Evolutionary conservation across 768 basidiomycete species (phyloP), one percentile per base, ranked within the genome.

Genomic region (Leccinum barrowsii): DNA sequence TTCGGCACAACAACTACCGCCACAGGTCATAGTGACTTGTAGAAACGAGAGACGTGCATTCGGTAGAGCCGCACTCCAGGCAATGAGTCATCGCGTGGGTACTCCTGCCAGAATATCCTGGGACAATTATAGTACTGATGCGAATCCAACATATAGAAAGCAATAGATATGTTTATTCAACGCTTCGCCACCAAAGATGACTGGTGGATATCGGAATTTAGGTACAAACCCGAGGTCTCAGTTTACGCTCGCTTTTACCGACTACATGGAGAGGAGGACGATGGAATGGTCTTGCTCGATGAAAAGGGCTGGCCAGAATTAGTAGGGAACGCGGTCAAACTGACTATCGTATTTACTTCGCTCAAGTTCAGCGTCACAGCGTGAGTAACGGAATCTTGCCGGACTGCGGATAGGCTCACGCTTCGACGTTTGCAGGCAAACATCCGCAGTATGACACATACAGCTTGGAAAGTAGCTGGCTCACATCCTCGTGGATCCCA

Each of bases 161-260:
- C 57, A 28, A 62, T 63, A 37, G 71, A 72, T 21, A 17, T 73
- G 24, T 72, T 72, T 56, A 67, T 72, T 4, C 73, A 72, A 34
- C 73, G 71, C 22, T 72, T 72, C 37, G 70, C 71, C 21, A 72
- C 72, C 51, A 72, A 72, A 46, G 71, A 72, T 50, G 71, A 72
- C 22, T 72, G 71, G 71, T 72, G 72, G 72, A 67, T 72, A 70
- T 74, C 71, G 37, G 71, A 72, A 50, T 69, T 55, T 54, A 65
- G 57, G 59, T 72, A 72, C 26, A 72, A 73, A 53, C 71, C 71
- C 5, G 72, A 72, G 48, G 71, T 72, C 30, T 59, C 72, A n/a
- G 68, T 72, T 26, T 72, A 73, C 49, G 71, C 70, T 37, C 70
- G 72, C 21, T 72, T 72, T 55, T 74, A 64, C 56, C 70, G 71